Conservation (phyloP, 306 rosid species). For the Cicer judaicum region DNA sequence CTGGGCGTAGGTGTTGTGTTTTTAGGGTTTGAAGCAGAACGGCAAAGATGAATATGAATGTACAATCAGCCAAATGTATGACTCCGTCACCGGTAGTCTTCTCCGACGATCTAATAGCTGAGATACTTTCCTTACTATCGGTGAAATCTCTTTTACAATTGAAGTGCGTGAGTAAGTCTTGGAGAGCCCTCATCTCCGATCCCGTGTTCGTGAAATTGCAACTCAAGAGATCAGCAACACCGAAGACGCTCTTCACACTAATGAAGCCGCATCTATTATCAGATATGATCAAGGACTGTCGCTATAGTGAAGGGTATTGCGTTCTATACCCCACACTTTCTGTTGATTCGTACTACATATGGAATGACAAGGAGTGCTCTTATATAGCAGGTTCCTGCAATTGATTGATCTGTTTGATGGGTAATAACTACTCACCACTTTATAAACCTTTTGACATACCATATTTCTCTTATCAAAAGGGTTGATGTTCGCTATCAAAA, state of each 20-base stretch:
- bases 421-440: neutral
- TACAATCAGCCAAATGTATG: neutral
- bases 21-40: too few relatives aligned
- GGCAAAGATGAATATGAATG: too few relatives aligned
- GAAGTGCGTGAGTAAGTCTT: too few relatives aligned
- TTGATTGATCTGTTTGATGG: neutral
- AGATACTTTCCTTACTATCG: neutral
- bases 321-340: neutral
- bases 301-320: neutral
- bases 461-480: too few relatives aligned
- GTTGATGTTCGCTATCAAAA: too few relatives aligned
- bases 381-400: neutral
- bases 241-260: neutral
- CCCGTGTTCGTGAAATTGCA: too few relatives aligned
- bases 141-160: neutral
- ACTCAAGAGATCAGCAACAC: too few relatives aligned
- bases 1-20: too few relatives aligned
- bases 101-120: neutral
- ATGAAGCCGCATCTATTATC: neutral
- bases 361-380: neutral
- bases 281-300: neutral
- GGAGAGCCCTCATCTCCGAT: too few relatives aligned
- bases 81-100: neutral
- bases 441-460: too few relatives aligned
- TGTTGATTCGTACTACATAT: neutral